Conservation (phyloP, 2,329 filamentous ascomycete genomes). For the Nemania bipapillata region DNA sequence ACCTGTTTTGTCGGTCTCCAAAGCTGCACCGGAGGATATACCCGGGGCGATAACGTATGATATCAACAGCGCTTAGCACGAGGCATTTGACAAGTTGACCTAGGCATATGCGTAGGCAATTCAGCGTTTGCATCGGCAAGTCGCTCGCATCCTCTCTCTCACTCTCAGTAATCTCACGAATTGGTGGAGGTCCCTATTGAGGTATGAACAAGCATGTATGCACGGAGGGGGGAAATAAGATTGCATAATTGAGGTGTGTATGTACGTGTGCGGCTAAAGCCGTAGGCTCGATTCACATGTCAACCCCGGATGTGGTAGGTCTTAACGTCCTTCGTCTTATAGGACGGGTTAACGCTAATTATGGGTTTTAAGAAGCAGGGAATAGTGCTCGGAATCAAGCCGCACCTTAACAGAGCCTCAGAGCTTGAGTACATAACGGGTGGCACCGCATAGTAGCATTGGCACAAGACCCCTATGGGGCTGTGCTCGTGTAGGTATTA, state of each 20-base stretch:
- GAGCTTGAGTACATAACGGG: slow-evolving; percentile 21
- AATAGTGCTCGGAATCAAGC: slow-evolving; percentile 28
- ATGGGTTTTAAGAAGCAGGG: slow-evolving; percentile 27
- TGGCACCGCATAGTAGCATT: slow-evolving; percentile 38
- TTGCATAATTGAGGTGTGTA: not conserved
- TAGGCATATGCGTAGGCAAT: not conserved
- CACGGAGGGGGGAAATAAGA: not conserved
- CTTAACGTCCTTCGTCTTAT: slow-evolving; percentile 27
- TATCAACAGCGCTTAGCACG: not conserved
- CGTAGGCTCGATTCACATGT: slow-evolving; percentile 9
- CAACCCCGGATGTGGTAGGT: slow-evolving; percentile 1
- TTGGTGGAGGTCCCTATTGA: not conserved
- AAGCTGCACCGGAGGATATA: slow-evolving; percentile 12
- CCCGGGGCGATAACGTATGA: slow-evolving; percentile 21
- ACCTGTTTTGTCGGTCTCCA: slow-evolving; percentile 23
- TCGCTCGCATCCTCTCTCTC: slow-evolving; percentile 5
- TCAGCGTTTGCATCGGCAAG: slow-evolving; percentile 1
- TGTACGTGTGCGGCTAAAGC: slow-evolving; percentile 20
- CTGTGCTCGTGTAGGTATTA: slow-evolving; percentile 13
- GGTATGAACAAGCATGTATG: not conserved
- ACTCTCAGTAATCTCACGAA: no score
- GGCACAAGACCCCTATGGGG: slow-evolving; percentile 25
- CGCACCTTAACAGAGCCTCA: slow-evolving; percentile 38
- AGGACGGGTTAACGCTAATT: slow-evolving; percentile 24
- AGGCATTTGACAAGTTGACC: not conserved